These are phyloP conservation scores for Capsicum rhomboideum DNA, from an alignment of 257 asterid species.

Conservation along the genomic window DNA sequence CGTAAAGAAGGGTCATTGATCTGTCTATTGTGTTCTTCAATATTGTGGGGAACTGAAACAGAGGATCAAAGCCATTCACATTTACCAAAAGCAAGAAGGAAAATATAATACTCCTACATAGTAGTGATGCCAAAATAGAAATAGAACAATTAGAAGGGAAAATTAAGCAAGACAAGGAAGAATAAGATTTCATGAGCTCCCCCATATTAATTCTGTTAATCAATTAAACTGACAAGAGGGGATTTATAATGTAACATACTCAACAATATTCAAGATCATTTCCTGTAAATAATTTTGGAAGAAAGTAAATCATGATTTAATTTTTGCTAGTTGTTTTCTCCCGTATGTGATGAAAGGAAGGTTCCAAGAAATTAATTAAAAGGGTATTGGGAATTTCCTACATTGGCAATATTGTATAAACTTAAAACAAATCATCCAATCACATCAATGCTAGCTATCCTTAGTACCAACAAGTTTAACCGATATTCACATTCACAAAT, in stretches of 20 bases:
- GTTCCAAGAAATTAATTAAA: background rate
- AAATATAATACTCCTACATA: background rate
- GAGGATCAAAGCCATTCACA: constrained; percentile 19
- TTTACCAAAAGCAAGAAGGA: background rate
- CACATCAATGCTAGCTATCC: background rate
- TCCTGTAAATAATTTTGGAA: no score
- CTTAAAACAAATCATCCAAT: background rate
- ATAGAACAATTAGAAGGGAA: background rate
- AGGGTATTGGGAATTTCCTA: background rate
- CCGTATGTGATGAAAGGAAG: background rate
- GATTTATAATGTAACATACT: background rate
- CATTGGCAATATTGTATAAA: background rate
- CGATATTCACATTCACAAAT: no score
- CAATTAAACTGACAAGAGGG: background rate
- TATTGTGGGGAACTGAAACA: constrained; percentile 25
- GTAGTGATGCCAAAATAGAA: background rate
- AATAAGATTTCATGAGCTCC: background rate
- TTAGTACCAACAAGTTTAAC: background rate
- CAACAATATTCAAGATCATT: no score
- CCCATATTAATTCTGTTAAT: background rate
- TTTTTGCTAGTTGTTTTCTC: background rate
- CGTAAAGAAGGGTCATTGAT: constrained; percentile 27
- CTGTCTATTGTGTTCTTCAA: constrained; percentile 17
- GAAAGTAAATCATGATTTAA: no score
- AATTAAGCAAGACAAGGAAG: no score